A percentile compares a stretch with the other conserved stretches of the same genome.
Conservation (phyloP, 148 eudicot genomes). For the Chenopodium album region DNA sequence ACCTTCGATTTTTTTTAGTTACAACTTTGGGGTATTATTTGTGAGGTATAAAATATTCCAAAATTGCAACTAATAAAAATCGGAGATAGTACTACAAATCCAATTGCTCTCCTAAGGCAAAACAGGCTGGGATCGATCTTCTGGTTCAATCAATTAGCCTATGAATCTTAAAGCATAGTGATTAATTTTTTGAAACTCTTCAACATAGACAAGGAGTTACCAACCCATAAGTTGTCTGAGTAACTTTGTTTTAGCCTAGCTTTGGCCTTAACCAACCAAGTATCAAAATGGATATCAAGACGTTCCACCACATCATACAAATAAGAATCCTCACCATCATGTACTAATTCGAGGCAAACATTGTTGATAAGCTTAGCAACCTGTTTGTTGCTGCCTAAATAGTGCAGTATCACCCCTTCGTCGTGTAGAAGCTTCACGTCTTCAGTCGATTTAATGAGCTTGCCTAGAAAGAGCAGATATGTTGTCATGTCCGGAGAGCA, state of each 20-base stretch:
- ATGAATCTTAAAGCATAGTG: too few species aligned
- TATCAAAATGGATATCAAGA: background rate
- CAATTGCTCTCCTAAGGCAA: too few species aligned
- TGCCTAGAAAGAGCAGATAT: conserved; percentile 19
- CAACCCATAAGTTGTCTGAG: conserved; percentile 13
- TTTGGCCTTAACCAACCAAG: conserved; percentile 5
- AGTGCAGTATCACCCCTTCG: conserved; percentile 20
- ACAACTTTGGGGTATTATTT: too few species aligned
- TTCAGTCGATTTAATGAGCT: conserved; percentile 19
- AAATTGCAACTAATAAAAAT: too few species aligned
- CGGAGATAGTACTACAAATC: too few species aligned
- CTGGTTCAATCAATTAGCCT: too few species aligned
- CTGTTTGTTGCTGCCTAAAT: conserved; percentile 25
- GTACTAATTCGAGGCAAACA: conserved; percentile 19
- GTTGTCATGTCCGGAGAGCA: conserved; percentile 23
- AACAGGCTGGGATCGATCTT: too few species aligned
- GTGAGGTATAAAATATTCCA: too few species aligned
- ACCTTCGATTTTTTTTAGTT: too few species aligned
- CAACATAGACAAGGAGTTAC: background rate
- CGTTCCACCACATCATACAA: background rate
- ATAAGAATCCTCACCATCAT: conserved; percentile 23
- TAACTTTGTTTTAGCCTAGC: conserved; percentile 23
- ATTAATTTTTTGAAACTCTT: too few species aligned
- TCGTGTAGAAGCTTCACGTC: conserved; percentile 24
- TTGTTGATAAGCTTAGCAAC: conserved; percentile 22